Base-by-base conservation (phyloP, 164 flowering plant genomes). In the Tinospora cordifolia region DNA sequence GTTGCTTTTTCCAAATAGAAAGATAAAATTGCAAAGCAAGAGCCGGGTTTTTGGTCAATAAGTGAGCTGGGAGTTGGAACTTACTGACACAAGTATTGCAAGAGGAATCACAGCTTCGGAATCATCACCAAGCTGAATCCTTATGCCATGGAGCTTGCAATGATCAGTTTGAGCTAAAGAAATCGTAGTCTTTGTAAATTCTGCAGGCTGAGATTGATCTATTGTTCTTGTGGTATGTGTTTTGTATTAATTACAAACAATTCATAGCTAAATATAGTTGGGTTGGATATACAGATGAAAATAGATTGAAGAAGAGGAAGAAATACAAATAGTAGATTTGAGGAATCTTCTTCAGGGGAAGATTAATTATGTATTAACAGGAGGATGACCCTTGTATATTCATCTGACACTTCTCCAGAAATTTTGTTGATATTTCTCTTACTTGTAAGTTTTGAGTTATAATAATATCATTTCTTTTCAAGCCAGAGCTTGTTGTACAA, bases 221-320 rank as follows among this genome's bases (percentile, higher is more conserved):
- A 15, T 21, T 54, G 47, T 14, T 17, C 60, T 54, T 17, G n/a
- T 54, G n/a, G 2, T 54, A 2, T 2, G 21, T 54, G 60, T 54
- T 30, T 30, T 30, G 2, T 30, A 30, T 30, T 30, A 30, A 54
- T 3, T 54, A 54, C 21, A 21, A 3, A 0, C 3, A 2, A 21
- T 19, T 54, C 10, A n/a, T 54, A 54, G 60, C n/a, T 24, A 54
- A n/a, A 44, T 54, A 44, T 54, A 54, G 60, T 21, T 54, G n/a
- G 60, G 12, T 54, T 54, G n/a, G n/a, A n/a, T 54, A 21, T 54
- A 54, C 60, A 54, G n/a, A n/a, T 54, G 60, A 54, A 54, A 54
- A 54, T 54, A 54, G 21, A 8, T 54, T n/a, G 24, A 24, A 54
- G 19, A 54, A 8, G 24, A 54, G 60, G 24, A 17, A 54, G 21